Percentiles rank a stretch among this genome's conserved stretches.
These are phyloP conservation scores for Escovopsis sp. DNA, from an alignment of 2,329 filamentous ascomycete species.

Conservation along the genomic window DNA sequence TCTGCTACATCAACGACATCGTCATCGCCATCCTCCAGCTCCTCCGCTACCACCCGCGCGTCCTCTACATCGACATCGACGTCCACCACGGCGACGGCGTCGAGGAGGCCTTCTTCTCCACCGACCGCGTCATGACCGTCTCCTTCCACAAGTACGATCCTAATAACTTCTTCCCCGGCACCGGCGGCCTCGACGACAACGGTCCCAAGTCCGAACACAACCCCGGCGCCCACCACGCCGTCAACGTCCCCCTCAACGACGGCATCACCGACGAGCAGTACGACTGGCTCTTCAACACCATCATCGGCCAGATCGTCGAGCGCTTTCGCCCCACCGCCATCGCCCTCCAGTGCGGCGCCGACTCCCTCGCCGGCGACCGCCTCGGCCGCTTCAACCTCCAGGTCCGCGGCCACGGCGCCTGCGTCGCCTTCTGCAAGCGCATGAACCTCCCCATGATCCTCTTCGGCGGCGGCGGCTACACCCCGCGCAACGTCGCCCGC, in stretches of 20 bases:
- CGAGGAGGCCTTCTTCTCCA: conserved; percentile 81
- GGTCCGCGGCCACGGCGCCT: conserved; percentile 84
- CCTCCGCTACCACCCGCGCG: conserved; percentile 63
- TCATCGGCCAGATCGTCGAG: conserved; percentile 64
- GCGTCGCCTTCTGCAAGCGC: conserved; percentile 76
- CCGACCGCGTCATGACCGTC: conserved; percentile 78
- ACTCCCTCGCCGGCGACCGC: conserved; percentile 84
- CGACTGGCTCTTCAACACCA: conserved; percentile 63
- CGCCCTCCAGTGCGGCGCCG: conserved; percentile 87
- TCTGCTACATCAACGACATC: conserved; percentile 99
- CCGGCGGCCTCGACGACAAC: conserved; percentile 72
- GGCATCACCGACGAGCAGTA: conserved; percentile 89
- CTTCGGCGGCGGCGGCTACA: conserved; percentile 91
- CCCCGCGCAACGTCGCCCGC: conserved; percentile 85
- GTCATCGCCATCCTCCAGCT: conserved; percentile 86
- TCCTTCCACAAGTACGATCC: conserved; percentile 96
- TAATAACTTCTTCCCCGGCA: conserved; percentile 72
- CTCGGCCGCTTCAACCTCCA: conserved; percentile 94
- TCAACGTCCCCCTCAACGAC: conserved; percentile 83
- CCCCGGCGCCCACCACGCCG: conserved; percentile 71
- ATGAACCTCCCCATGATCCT: conserved; percentile 71
- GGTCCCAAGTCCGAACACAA: conserved; percentile 73
- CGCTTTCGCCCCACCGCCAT: conserved; percentile 83
- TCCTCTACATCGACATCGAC: conserved; percentile 90
- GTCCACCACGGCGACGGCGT: conserved; percentile 86